These are phyloP conservation scores for Saccharomyces hybrid DNA, from an alignment of 1,139 yeast genomes.

Conservation along the genomic window DNA sequence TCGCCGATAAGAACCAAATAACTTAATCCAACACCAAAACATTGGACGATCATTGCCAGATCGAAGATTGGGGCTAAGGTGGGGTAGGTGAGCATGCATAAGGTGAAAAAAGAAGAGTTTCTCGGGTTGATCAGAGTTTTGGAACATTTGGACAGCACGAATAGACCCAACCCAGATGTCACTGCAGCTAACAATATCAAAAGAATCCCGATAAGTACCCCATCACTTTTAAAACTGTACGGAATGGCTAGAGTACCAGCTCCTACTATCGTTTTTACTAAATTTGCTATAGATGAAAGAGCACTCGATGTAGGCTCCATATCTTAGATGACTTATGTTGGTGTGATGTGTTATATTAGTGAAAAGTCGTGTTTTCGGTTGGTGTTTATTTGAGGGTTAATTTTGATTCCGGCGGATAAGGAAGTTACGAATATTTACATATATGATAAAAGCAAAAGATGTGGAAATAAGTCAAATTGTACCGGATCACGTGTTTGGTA, in stretches of 20 bases:
- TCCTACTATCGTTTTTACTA: constrained; percentile 70
- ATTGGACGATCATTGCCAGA: constrained; percentile 78
- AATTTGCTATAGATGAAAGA: constrained; percentile 47
- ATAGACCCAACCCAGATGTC: constrained; percentile 74
- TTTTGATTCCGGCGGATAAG: neutral
- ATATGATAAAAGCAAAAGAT: neutral
- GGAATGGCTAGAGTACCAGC: constrained; percentile 95
- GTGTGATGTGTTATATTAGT: neutral
- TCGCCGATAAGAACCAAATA: constrained; percentile 87
- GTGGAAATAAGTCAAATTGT: neutral
- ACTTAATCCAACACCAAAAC: constrained; percentile 88
- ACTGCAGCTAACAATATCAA: constrained; percentile 66
- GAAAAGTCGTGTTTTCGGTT: neutral
- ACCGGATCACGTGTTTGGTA: neutral
- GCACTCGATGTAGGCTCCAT: constrained; percentile 29
- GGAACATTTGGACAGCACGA: constrained; percentile 68
- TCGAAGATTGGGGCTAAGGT: constrained; percentile 75
- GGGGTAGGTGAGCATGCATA: constrained; percentile 82
- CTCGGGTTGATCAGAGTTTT: constrained; percentile 56
- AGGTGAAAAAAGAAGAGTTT: constrained; percentile 75
- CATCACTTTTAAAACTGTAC: constrained; percentile 79
- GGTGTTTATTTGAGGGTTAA: neutral
- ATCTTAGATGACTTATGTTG: neutral
- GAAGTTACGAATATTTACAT: neutral
- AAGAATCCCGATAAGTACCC: constrained; percentile 58